Percentiles rank a stretch among this genome's conserved stretches.
Evolutionary conservation across 2,329 filamentous ascomycete genomes (phyloP).

Genomic region (Paraconiothyrium brasiliense): DNA sequence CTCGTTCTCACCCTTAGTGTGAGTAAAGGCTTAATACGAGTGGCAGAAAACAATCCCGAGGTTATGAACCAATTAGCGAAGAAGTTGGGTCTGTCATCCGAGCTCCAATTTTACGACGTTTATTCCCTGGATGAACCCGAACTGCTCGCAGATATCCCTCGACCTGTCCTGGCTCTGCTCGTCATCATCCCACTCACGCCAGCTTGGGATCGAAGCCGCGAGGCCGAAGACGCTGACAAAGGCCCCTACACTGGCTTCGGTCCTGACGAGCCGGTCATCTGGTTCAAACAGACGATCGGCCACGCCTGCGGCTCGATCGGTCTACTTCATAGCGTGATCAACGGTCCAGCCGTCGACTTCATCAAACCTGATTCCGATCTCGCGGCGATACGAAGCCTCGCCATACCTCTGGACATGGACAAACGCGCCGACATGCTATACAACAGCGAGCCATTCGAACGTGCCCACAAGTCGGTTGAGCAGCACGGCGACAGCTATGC

Average conservation of each 20-base stretch:
- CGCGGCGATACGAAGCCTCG: constrained; percentile 58
- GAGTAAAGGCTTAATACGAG: constrained; percentile 21
- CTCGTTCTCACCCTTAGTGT: constrained; percentile 16
- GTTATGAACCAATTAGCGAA: constrained; percentile 59
- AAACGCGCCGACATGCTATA: constrained; percentile 78
- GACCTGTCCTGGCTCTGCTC: constrained; percentile 60
- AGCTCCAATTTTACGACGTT: constrained; percentile 61
- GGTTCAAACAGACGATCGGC: constrained; percentile 65
- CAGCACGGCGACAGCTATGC: constrained; percentile 77
- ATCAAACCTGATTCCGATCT: constrained; percentile 54
- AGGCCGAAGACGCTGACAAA: constrained; percentile 47
- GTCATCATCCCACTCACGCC: constrained; percentile 56
- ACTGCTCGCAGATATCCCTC: constrained; percentile 57
- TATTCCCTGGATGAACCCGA: constrained; percentile 58
- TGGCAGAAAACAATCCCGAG: constrained; percentile 62
- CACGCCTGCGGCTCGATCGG: constrained; percentile 65
- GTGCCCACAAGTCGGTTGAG: constrained; percentile 79
- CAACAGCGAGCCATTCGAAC: constrained; percentile 74
- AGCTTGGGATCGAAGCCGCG: constrained; percentile 52
- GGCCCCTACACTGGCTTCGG: constrained; percentile 56
- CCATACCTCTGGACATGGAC: constrained; percentile 70
- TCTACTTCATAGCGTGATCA: constrained; percentile 61
- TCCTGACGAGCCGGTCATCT: constrained; percentile 60
- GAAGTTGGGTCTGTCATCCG: constrained; percentile 55
- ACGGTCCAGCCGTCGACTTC: constrained; percentile 54